Conservation (phyloP, 2,329 filamentous ascomycete species). For the Penicillium sp. region DNA sequence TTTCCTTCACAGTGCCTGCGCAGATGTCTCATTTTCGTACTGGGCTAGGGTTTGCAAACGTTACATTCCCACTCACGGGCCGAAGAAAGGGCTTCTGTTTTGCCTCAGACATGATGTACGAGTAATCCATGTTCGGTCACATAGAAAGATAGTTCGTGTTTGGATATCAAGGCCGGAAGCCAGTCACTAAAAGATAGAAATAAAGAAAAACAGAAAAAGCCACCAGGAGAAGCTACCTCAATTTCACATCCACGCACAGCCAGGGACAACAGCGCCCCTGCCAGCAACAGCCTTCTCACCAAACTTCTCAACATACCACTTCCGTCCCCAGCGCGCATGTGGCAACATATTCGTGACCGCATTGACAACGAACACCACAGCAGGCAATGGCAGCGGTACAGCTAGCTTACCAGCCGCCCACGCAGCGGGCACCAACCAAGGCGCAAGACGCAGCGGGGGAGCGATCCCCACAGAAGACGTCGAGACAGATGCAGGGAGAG, state of each 20-base stretch:
- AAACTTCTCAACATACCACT: slow-evolving; percentile 87
- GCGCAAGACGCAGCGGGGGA: slow-evolving; percentile 30
- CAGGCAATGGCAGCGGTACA: slow-evolving; percentile 64
- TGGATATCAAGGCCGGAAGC: background rate
- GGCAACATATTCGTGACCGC: slow-evolving; percentile 89
- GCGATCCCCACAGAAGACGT: slow-evolving; percentile 7
- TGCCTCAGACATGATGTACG: background rate
- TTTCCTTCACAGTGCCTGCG: slow-evolving; percentile 31
- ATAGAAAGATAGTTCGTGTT: background rate
- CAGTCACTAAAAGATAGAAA: background rate
- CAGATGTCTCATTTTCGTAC: slow-evolving; percentile 10
- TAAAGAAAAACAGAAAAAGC: background rate
- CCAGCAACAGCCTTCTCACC: slow-evolving; percentile 74
- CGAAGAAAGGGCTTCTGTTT: background rate
- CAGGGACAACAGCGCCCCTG: slow-evolving; percentile 70
- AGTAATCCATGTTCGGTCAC: background rate
- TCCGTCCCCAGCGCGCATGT: slow-evolving; percentile 72
- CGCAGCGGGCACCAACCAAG: slow-evolving; percentile 37
- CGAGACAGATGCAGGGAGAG: background rate
- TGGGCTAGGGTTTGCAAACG: background rate
- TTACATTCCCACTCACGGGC: background rate
- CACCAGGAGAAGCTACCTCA: background rate
- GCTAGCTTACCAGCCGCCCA: slow-evolving; percentile 25
- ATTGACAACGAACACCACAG: slow-evolving; percentile 77
- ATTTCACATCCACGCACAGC: slow-evolving; percentile 41